These are phyloP conservation scores for Melocanna baccifera DNA, from an alignment of 176 grass and related monocot species.

Conservation along the genomic window DNA sequence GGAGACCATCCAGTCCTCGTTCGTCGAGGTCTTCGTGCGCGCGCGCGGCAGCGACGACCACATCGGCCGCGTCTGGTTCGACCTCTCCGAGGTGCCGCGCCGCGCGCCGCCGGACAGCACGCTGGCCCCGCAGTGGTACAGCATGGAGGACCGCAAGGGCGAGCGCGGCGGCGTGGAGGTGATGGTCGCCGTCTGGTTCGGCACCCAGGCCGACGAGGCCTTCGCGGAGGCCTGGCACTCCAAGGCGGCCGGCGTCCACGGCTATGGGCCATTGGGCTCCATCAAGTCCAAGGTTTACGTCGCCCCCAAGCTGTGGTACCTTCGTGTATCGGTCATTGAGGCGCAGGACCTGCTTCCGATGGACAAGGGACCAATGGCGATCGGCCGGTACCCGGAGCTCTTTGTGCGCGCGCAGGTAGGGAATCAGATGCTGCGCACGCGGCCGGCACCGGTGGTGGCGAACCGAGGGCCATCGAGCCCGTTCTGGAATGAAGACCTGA, in stretches of 20 bases:
- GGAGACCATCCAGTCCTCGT: slow-evolving; percentile 81
- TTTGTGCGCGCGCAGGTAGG: slow-evolving; percentile 76
- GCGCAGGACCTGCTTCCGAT: slow-evolving; percentile 63
- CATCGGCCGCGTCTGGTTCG: slow-evolving; percentile 75
- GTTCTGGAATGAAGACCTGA: slow-evolving; percentile 81
- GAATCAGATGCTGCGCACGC: slow-evolving; percentile 63
- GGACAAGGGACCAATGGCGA: slow-evolving; percentile 43
- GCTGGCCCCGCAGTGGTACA: slow-evolving; percentile 88
- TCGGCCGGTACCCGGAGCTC: slow-evolving; percentile 59
- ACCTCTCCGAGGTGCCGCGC: slow-evolving; percentile 77
- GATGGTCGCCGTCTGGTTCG: slow-evolving; percentile 80
- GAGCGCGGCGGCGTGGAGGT: slow-evolving; percentile 57
- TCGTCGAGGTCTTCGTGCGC: slow-evolving; percentile 66
- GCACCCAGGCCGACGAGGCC: slow-evolving; percentile 89
- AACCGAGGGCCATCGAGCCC: slow-evolving; percentile 59
- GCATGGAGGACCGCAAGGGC: slow-evolving; percentile 75
- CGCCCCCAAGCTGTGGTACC: slow-evolving; percentile 90
- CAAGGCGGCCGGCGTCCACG: slow-evolving; percentile 72
- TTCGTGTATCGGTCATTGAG: slow-evolving; percentile 69
- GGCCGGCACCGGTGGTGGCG: slow-evolving; percentile 28
- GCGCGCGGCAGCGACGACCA: slow-evolving; percentile 69
- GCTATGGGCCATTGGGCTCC: slow-evolving; percentile 63
- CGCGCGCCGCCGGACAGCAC: slow-evolving; percentile 84
- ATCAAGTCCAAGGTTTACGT: slow-evolving; percentile 93
- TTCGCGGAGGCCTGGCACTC: slow-evolving; percentile 94